Conservation (phyloP, 441 rosid species). For the Pelargonium cotyledonis region DNA sequence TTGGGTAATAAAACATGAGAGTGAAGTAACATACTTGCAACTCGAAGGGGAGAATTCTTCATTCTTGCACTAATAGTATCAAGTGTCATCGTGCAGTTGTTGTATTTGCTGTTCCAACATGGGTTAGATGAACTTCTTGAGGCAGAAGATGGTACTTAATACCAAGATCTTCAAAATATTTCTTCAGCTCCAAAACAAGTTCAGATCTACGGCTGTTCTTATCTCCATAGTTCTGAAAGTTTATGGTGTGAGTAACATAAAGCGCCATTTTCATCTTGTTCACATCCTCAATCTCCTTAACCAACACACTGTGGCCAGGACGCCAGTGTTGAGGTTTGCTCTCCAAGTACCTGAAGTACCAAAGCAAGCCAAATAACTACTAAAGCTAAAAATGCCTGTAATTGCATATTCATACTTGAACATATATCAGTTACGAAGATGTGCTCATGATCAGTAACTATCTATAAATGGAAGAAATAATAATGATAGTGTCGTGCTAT, state of each 20-base stretch:
- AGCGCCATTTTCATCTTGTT: slow-evolving; percentile 7
- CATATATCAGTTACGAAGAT: too few species aligned
- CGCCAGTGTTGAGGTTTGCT: slow-evolving; percentile 5
- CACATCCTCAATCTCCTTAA: slow-evolving; percentile 5
- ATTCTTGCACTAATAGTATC: too few species aligned
- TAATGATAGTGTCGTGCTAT: too few species aligned
- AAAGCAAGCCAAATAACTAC: not conserved
- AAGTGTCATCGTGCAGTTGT: not conserved
- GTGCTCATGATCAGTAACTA: too few species aligned
- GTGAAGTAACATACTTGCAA: not conserved
- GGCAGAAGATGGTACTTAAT: slow-evolving; percentile 1
- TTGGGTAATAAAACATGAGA: too few species aligned
- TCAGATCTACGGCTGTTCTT: slow-evolving; percentile 6
- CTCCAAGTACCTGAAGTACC: slow-evolving; percentile 26
- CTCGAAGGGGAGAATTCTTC: not conserved
- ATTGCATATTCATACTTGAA: too few species aligned
- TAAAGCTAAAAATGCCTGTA: not conserved
- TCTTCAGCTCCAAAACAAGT: not conserved
- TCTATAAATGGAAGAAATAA: too few species aligned
- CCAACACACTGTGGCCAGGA: not conserved
- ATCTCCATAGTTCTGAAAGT: not conserved
- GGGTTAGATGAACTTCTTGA: not conserved
- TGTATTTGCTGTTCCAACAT: not conserved
- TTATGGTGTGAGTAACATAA: not conserved
- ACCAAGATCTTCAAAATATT: not conserved